Conservation (phyloP, 1,284 basidiomycete species). For the Trametes versicolor region DNA sequence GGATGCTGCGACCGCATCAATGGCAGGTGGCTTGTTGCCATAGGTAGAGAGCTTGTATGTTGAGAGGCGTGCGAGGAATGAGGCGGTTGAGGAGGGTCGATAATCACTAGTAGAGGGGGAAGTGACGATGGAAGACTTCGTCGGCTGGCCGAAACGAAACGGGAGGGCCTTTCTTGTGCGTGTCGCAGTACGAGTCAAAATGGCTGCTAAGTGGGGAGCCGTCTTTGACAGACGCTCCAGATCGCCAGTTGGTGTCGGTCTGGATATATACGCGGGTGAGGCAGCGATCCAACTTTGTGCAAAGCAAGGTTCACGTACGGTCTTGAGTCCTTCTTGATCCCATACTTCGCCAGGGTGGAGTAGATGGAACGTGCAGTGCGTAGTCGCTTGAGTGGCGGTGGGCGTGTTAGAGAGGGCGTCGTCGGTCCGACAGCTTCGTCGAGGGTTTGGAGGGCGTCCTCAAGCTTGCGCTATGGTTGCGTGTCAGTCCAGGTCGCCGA, state of each 20-base stretch:
- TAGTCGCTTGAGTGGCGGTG: slow-evolving; percentile 60
- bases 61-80: slow-evolving; percentile 74
- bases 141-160: slow-evolving; percentile 44
- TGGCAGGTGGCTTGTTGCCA: slow-evolving; percentile 73
- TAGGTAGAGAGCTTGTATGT: slow-evolving; percentile 84
- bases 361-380: slow-evolving; percentile 70
- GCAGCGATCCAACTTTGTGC: background rate
- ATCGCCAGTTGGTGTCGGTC: slow-evolving; percentile 31
- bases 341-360: slow-evolving; percentile 79
- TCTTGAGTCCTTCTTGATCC: slow-evolving; percentile 62
- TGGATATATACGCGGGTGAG: slow-evolving; percentile 25
- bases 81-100: slow-evolving; percentile 76
- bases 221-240: slow-evolving; percentile 56
- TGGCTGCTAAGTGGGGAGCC: slow-evolving; percentile 74
- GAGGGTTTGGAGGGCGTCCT: slow-evolving; percentile 73
- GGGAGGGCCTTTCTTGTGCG: slow-evolving; percentile 63
- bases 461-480: slow-evolving; percentile 68
- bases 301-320: slow-evolving; percentile 47
- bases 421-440: slow-evolving; percentile 63
- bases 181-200: slow-evolving; percentile 68
- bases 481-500: slow-evolving; percentile 33
- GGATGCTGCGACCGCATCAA: slow-evolving; percentile 81
- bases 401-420: slow-evolving; percentile 47
- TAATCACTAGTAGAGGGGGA: slow-evolving; percentile 64
- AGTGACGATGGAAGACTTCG: slow-evolving; percentile 43